Base-by-base conservation (phyloP, 2,329 filamentous ascomycete genomes). In the Hymenotorrendiella dingleyae region DNA sequence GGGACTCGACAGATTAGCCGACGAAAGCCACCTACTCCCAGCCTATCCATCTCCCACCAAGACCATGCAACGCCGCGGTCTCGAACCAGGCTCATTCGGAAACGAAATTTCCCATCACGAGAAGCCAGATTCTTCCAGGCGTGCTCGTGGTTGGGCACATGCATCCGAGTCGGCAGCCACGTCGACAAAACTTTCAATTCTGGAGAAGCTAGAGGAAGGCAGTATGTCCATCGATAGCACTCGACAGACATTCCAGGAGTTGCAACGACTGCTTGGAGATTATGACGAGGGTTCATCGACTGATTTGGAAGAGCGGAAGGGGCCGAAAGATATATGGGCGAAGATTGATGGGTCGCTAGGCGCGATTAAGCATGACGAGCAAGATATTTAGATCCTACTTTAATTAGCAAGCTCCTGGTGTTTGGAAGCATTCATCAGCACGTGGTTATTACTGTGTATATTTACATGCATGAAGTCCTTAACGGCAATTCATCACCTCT, bases 21-120 rank as follows among this genome's bases (percentile, higher is more conserved):
- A 82, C 36, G 78, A 82, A 55, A 83, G 79, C 53, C 76, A 80
- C 49, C 63, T 84, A 12, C 67, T 84, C 10, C 72, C 71, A 2
- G 62, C 66, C 7, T 69, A 79, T 48, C 70, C 74, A 1, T 62
- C 68, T 51, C 65, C 68, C 3, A 59, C 56, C 16, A 56, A 58
- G 3, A 44, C 46, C 6, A 45, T 36, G 9, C 45, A 53, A 29
- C 38, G 47, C 6, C 55, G 47, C 14, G 47, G 49, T 6, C 24
- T 46, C 6, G 64, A 62, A 29, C 62, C 64, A 17, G 61, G 62
- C n/a, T 67, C 67, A 30, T 66, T 74, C 38, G 66, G 64, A n/a
- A 65, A 70, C n/a, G 67, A 66, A 26, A 52, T 70, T 20, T 60
- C 60, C 6, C 53, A 54, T n/a, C 54, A 63, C 4, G 64, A 68